These are phyloP conservation scores for Leucocoprinus sp. DNA, from an alignment of 768 basidiomycete genomes.

Conservation along the genomic window DNA sequence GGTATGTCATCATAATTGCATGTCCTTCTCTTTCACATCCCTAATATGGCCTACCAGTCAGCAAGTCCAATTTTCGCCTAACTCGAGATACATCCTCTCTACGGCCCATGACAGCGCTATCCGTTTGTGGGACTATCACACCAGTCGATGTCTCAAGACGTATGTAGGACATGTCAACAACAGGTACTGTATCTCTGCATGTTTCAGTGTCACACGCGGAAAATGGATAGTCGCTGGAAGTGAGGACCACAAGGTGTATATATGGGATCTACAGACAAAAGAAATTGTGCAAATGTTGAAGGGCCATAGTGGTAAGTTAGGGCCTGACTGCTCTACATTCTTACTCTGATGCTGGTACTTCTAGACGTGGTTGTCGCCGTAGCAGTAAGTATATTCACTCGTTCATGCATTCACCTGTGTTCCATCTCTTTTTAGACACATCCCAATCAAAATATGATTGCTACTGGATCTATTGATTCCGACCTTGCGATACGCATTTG, in stretches of 20 bases:
- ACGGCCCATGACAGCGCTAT: conserved; percentile 91
- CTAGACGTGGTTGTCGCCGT: conserved; percentile 73
- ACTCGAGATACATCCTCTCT: conserved; percentile 90
- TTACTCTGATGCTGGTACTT: background rate
- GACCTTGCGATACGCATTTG: conserved; percentile 81
- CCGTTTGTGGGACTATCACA: conserved; percentile 93
- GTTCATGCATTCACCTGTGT: conserved; percentile 11
- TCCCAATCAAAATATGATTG: conserved; percentile 80
- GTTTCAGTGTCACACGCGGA: conserved; percentile 77
- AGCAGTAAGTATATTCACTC: conserved; percentile 38
- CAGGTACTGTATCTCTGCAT: conserved; percentile 78
- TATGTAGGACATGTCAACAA: conserved; percentile 78
- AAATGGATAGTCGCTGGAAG: conserved; percentile 90
- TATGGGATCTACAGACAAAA: conserved; percentile 89
- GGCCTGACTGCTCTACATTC: background rate
- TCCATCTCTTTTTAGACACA: conserved; percentile 51
- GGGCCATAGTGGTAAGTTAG: conserved; percentile 60
- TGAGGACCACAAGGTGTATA: conserved; percentile 83
- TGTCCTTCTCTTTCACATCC: background rate
- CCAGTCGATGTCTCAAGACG: conserved; percentile 84
- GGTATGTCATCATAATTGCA: too few relatives aligned
- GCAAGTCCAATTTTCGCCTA: conserved; percentile 91
- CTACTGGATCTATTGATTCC: conserved; percentile 78
- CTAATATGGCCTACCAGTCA: conserved; percentile 39
- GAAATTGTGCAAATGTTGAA: conserved; percentile 75